Conservation (phyloP, 2,329 filamentous ascomycete genomes). For the Cladosporium austrohemisphaericum region DNA sequence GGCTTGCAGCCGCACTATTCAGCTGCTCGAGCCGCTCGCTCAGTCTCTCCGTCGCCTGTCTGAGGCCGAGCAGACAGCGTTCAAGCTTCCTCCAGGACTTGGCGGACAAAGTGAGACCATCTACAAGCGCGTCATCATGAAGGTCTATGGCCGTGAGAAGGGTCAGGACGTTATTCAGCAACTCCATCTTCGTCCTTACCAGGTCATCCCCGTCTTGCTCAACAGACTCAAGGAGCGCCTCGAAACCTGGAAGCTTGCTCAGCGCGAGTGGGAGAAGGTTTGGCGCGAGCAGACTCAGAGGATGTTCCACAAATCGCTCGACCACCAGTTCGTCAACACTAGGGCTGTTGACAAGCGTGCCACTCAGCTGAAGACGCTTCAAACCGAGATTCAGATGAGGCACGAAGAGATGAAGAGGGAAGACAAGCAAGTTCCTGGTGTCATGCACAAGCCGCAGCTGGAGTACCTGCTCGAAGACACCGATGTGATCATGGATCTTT, state of each 20-base stretch:
- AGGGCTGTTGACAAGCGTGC: constrained; percentile 84
- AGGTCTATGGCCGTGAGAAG: constrained; percentile 83
- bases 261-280: constrained; percentile 97
- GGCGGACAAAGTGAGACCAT: constrained; percentile 94
- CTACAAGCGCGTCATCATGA: constrained; percentile 95
- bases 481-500: constrained; percentile 51
- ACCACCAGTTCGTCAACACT: constrained; percentile 90
- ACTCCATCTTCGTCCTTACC: constrained; percentile 78
- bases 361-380: constrained; percentile 86
- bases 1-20: constrained; percentile 88
- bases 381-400: constrained; percentile 86
- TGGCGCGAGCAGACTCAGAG: constrained; percentile 95
- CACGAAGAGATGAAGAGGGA: constrained; percentile 83
- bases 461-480: constrained; percentile 64
- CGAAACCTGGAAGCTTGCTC: constrained; percentile 95
- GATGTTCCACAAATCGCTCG: constrained; percentile 92
- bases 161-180: constrained; percentile 83
- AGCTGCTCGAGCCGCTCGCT: constrained; percentile 89
- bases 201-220: constrained; percentile 83
- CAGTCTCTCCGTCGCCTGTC: constrained; percentile 82
- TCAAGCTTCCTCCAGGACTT: constrained; percentile 76
- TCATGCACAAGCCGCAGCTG: constrained; percentile 55
- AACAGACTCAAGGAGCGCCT: constrained; percentile 91
- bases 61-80: constrained; percentile 60
- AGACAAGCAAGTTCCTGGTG: constrained; percentile 26